Conservation (phyloP, 495 filamentous ascomycete genomes). For the Collariella sp. region DNA sequence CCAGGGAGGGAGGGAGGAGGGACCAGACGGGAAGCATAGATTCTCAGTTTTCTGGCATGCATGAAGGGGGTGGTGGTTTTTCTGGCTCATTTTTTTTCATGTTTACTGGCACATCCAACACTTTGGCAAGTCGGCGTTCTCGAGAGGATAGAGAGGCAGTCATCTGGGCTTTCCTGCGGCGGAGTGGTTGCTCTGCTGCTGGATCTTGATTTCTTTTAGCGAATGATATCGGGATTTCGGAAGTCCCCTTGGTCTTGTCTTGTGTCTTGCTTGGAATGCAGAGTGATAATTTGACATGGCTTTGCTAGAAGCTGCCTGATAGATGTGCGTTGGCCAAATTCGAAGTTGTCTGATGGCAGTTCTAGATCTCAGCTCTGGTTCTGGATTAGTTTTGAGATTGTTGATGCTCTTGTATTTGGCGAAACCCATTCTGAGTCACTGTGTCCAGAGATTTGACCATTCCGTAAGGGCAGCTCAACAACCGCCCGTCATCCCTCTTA, state of each 20-base stretch:
- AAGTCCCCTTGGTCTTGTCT: background rate
- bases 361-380: too few species aligned
- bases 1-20: background rate
- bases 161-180: conserved; percentile 14
- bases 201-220: conserved; percentile 7
- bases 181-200: conserved; percentile 6
- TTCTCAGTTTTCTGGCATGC: conserved; percentile 17
- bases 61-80: conserved; percentile 11
- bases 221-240: conserved; percentile 13
- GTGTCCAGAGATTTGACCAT: too few species aligned
- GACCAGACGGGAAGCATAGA: conserved; percentile 12
- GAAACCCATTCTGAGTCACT: too few species aligned
- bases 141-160: conserved; percentile 26
- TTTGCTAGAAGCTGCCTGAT: too few species aligned
- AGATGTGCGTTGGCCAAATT: background rate
- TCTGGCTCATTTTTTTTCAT: conserved; percentile 11
- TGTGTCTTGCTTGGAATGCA: background rate
- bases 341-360: background rate
- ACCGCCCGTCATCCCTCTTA: background rate
- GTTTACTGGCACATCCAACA: conserved; percentile 15
- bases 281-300: background rate
- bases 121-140: conserved; percentile 21
- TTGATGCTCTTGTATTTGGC: too few species aligned
- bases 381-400: background rate
- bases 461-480: background rate